Evolutionary conservation across 768 basidiomycete species (phyloP), one percentile per base, ranked within the genome.

Genomic region (Leccinum subtestaceum): DNA sequence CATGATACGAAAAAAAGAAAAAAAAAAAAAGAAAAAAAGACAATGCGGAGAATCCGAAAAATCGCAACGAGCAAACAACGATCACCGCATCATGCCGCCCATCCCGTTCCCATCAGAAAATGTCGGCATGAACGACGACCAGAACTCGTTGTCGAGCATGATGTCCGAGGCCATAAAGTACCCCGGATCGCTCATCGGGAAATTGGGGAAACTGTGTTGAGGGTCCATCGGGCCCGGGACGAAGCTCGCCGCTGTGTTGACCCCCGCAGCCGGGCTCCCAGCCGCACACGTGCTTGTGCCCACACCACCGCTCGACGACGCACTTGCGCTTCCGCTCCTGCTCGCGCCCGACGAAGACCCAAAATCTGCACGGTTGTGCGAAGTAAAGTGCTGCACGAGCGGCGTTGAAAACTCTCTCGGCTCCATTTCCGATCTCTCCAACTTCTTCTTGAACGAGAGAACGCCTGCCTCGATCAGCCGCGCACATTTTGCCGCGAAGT

Each of bases 71-170:
- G 40, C 48, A 19, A 3, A 19, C 57, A 5, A 27, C 11, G 23
- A 12, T 55, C 47, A 63, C 8, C 63, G 34, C 51, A 62, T 60
- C 55, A 61, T 58, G 36, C 23, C 45, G 29, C 23, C 40, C 51
- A 60, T 58, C 60, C 60, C 56, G 50, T 45, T 57, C 12, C 58
- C 70, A 47, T 71, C 71, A 2, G 69, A 53, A 52, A 76, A 59
- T 55, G 73, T 76, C 13, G 67, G 67, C 67, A 79, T 69, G 43
- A 80, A 79, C 6, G 76, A 74, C 21, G 73, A 66, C 78, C 78
- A 80, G 60, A 80, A 80, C 9, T 74, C 72, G 27, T 73, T 69
- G 57, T 80, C 78, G 45, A 77, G 70, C 57, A 80, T 76, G 51
- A 78, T 64, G 57, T 80, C 76, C 23, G 76, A 69, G 43, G 62